Evolutionary conservation across 2,329 filamentous ascomycete genomes (phyloP).

Genomic region (Claviceps digitariae): DNA sequence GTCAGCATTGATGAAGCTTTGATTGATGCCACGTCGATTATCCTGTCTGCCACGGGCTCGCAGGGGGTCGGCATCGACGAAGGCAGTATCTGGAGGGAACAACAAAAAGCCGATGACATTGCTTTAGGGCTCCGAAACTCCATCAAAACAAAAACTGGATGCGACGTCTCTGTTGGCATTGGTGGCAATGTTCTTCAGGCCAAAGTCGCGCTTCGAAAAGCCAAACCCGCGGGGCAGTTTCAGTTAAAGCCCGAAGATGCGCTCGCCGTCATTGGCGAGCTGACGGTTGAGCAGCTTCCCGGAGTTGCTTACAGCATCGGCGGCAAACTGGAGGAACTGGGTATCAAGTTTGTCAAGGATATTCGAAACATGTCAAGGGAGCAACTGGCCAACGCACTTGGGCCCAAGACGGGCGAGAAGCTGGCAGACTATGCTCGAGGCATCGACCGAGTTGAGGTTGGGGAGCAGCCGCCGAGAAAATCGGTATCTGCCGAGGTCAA

Average conservation of each 20-base stretch:
- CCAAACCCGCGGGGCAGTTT: constrained; percentile 87
- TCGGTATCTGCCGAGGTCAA: constrained; percentile 96
- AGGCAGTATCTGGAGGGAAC: constrained; percentile 61
- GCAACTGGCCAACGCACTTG: constrained; percentile 56
- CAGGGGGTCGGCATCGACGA: constrained; percentile 51
- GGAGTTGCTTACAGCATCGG: constrained; percentile 88
- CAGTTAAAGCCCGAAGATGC: constrained; percentile 75
- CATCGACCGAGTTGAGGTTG: constrained; percentile 75
- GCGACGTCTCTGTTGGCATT: constrained; percentile 84
- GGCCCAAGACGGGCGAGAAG: constrained; percentile 85
- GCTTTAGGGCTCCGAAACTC: constrained; percentile 48
- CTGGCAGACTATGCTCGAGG: constrained; percentile 83
- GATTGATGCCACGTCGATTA: constrained; percentile 63
- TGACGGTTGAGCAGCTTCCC: constrained; percentile 71
- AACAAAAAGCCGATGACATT: constrained; percentile 62
- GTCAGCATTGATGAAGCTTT: constrained; percentile 95
- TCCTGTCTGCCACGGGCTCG: constrained; percentile 51
- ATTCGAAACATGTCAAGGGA: constrained; percentile 67
- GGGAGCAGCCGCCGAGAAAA: constrained; percentile 73
- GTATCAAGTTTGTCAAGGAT: constrained; percentile 70
- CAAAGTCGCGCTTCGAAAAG: constrained; percentile 78
- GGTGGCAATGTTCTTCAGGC: constrained; percentile 83
- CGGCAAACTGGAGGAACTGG: constrained; percentile 76
- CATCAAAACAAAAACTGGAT: constrained; percentile 64
- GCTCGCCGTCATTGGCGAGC: constrained; percentile 59